Evolutionary conservation across 1,284 basidiomycete genomes (phyloP).

Genomic region (Malassezia nana): DNA sequence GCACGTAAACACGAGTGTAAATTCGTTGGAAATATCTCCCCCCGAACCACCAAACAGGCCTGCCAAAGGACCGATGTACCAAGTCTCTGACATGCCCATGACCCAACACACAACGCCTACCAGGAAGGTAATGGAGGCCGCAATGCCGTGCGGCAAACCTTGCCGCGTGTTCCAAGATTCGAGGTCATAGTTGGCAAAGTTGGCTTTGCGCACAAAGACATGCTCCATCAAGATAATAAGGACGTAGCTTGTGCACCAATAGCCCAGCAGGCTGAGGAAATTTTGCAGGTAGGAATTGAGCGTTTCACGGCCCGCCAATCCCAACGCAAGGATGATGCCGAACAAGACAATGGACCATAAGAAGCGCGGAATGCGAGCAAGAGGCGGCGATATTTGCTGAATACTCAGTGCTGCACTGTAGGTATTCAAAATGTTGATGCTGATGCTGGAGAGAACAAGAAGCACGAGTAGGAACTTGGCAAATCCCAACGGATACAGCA

Average conservation of each 20-base stretch:
- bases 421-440: neutral
- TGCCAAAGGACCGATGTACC: neutral
- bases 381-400: neutral
- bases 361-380: neutral
- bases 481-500: neutral
- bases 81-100: neutral
- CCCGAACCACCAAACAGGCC: neutral
- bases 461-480: neutral
- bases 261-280: neutral
- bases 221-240: neutral
- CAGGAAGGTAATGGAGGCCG: neutral
- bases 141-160: neutral
- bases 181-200: slow-evolving; percentile 21
- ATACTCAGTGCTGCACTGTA: neutral
- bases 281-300: slow-evolving; percentile 3
- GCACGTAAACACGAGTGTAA: neutral
- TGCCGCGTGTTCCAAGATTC: neutral
- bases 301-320: neutral
- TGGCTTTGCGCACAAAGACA: slow-evolving; percentile 15
- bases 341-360: neutral
- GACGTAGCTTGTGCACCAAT: slow-evolving; percentile 1
- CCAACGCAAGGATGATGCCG: neutral
- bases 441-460: neutral
- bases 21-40: neutral
- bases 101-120: slow-evolving; percentile 3